A percentile compares a stretch with the other conserved stretches of the same genome.
Conservation (phyloP, 2,329 filamentous ascomycete genomes). For the Setomelanomma holmii region DNA sequence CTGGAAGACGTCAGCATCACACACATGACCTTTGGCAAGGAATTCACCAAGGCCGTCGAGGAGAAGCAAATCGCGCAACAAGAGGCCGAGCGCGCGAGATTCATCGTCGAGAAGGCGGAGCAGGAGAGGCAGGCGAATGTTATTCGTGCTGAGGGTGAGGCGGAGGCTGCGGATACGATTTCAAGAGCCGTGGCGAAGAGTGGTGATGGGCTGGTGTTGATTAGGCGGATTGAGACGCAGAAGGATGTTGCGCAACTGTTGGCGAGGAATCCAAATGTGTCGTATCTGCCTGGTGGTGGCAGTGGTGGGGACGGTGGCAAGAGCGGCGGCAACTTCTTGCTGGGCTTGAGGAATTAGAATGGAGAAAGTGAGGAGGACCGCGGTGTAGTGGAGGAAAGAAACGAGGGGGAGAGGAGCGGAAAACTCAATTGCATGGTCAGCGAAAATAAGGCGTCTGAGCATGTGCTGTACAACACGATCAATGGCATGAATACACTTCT, state of each 20-base stretch:
- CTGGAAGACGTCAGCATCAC: conserved; percentile 99
- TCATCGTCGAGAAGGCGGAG: conserved; percentile 98
- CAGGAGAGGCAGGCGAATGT: conserved; percentile 99
- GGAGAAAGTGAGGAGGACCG: conserved; percentile 9
- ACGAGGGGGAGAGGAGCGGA: conserved; percentile 16
- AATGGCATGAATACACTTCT: conserved; percentile 4
- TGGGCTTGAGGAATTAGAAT: conserved; percentile 65
- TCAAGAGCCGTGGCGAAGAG: conserved; percentile 90
- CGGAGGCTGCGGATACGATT: conserved; percentile 95
- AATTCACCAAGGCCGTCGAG: conserved; percentile 98
- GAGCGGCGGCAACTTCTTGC: conserved; percentile 68
- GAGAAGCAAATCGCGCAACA: conserved; percentile 99
- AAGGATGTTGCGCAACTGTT: conserved; percentile 94
- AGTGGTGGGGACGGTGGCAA: conserved; percentile 62
- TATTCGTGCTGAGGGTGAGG: conserved; percentile 96
- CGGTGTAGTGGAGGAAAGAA: conserved; percentile 2
- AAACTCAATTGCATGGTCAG: conserved; percentile 39
- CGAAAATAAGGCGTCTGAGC: conserved; percentile 5
- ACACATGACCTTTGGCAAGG: conserved; percentile 99
- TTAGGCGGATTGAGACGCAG: conserved; percentile 95
- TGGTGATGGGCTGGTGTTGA: conserved; percentile 92
- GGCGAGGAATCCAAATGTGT: conserved; percentile 90
- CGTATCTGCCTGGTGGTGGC: conserved; percentile 82
- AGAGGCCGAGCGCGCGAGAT: conserved; percentile 94
- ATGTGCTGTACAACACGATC: background rate